A percentile compares a stretch with the other conserved stretches of the same genome.
Conservation (phyloP, 495 filamentous ascomycete genomes). For the Acidomyces sp. region DNA sequence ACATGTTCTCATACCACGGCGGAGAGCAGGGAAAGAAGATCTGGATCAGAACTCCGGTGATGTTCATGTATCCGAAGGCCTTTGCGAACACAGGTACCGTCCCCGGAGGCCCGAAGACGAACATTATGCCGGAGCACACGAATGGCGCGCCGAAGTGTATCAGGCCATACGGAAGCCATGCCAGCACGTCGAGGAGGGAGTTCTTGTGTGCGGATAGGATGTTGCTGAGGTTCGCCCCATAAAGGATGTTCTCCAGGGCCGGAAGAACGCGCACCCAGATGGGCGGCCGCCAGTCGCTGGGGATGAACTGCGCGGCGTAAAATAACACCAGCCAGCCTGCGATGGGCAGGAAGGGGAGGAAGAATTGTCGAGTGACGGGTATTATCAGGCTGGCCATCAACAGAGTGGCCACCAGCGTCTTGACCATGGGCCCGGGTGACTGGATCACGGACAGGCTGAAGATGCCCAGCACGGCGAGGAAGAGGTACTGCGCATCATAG, state of each 20-base stretch:
- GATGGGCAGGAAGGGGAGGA: slow-evolving; percentile 74
- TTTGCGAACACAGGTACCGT: slow-evolving; percentile 72
- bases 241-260: slow-evolving; percentile 91
- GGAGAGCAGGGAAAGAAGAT: slow-evolving; percentile 83
- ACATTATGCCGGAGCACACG: slow-evolving; percentile 61
- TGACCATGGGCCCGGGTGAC: slow-evolving; percentile 54
- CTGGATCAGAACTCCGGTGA: slow-evolving; percentile 73
- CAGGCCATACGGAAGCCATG: slow-evolving; percentile 87
- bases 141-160: slow-evolving; percentile 75
- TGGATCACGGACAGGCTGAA: slow-evolving; percentile 75
- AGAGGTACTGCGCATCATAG: slow-evolving; percentile 75
- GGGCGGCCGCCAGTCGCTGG: slow-evolving; percentile 67
- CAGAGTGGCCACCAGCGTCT: slow-evolving; percentile 53
- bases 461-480: slow-evolving; percentile 57
- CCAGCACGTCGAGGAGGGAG: slow-evolving; percentile 67
- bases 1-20: slow-evolving; percentile 84
- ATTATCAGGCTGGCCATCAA: slow-evolving; percentile 58
- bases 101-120: slow-evolving; percentile 76
- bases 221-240: slow-evolving; percentile 90
- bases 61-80: slow-evolving; percentile 84
- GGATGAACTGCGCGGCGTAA: slow-evolving; percentile 84
- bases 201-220: slow-evolving; percentile 81
- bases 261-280: slow-evolving; percentile 93
- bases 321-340: slow-evolving; percentile 77
- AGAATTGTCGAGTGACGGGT: slow-evolving; percentile 83